These are phyloP conservation scores for Sclerotinia spermophila DNA, from an alignment of 2,329 filamentous ascomycete species.

Conservation along the genomic window DNA sequence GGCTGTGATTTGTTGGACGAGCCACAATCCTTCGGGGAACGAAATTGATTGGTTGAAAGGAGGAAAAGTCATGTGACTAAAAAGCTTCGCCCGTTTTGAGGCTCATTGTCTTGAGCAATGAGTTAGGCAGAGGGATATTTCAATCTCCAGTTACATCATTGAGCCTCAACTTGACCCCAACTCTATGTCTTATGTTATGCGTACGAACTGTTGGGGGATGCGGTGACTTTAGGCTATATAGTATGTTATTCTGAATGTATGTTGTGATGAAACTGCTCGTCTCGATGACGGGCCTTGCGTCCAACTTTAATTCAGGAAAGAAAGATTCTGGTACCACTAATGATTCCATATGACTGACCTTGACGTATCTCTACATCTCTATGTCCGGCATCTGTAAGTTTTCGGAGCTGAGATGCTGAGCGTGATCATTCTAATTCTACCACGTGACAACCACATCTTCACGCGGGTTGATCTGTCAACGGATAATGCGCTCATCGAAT, in stretches of 20 bases:
- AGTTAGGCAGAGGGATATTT: not conserved
- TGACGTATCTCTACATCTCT: not conserved
- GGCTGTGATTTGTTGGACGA: constrained; percentile 3
- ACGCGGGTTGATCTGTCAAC: not conserved
- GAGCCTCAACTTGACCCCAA: not conserved
- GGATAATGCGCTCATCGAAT: no score
- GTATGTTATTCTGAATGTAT: not conserved
- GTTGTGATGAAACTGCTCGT: not conserved
- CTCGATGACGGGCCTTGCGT: not conserved
- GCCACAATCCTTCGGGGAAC: not conserved
- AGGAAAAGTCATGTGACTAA: not conserved
- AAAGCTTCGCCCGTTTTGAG: constrained; percentile 4
- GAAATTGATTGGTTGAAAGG: not conserved
- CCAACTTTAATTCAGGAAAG: not conserved
- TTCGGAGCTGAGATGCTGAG: not conserved
- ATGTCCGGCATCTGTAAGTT: not conserved
- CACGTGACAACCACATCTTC: not conserved
- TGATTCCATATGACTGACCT: not conserved
- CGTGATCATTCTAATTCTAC: not conserved
- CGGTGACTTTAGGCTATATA: not conserved
- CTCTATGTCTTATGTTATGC: not conserved
- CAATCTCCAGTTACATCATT: not conserved
- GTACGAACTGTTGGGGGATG: not conserved
- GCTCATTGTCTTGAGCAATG: not conserved
- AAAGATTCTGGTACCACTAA: no score